Evolutionary conservation across 2,329 filamentous ascomycete species (phyloP), one percentile per base, ranked within the genome.

Genomic region (Pseudocercospora cruenta): DNA sequence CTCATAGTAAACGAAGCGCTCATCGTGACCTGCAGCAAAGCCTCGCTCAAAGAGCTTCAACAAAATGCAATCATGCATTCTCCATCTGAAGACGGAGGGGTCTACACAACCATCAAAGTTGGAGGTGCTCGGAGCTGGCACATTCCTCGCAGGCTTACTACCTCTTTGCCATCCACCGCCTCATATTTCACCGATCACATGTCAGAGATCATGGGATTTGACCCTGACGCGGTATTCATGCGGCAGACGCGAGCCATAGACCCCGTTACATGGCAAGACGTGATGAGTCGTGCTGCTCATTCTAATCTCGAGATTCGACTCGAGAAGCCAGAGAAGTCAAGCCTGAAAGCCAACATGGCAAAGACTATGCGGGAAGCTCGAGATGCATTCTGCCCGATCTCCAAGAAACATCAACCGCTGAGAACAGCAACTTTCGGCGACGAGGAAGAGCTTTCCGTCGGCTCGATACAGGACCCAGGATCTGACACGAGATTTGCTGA

Each of bases 11-110:
- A 68, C 12, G 58, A 69, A 36, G 60, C 54, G 4, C 22, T 69
- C 5, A 24, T 69, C 36, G 19, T 51, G 4, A 69, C 67, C 14
- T 69, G 64, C 62, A 69, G 67, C 49, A 65, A 55, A 31, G 43
- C 39, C 14, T 31, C 62, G 7, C 45, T 64, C 36, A 62, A 33
- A 28, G 28, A 55, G 43, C 33, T 67, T 10, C 19, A 24, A 21
- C 43, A 61, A 21, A 36, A 63, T 16, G 24, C 47, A 24, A 28
- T 51, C 21, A 63, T 12, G 21, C 10, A 21, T 7, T 53, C 47
- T 24, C 10, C 43, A 2, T 14, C n/a, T 36, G 43, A 6, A 7
- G 28, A 53, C 22, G 31, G 22, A 7, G 10, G 22, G 21, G 16
- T n/a, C 19, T 14, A 62, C 43, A 26, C 22, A 12, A 14, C 16